Evolutionary conservation across 176 grass and related monocot species (phyloP).

Genomic region (Coix lacrymajobi): DNA sequence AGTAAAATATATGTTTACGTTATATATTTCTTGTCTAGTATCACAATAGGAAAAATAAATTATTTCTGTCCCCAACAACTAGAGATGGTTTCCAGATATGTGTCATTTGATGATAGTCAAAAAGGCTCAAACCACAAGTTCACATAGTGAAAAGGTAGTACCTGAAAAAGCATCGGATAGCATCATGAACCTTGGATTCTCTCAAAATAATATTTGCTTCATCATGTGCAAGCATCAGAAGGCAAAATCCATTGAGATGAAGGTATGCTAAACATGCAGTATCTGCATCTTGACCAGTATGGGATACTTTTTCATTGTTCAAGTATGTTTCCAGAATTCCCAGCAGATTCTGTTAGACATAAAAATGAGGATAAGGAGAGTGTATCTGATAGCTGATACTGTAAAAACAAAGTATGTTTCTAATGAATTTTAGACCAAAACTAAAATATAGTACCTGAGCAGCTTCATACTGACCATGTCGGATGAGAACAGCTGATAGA

Average conservation of each 20-base stretch:
- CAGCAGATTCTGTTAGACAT: slow-evolving; percentile 58
- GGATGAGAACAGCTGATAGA: slow-evolving; percentile 53
- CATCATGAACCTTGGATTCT: slow-evolving; percentile 75
- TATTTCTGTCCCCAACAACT: background rate
- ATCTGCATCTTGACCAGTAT: slow-evolving; percentile 37
- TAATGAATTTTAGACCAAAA: slow-evolving; percentile 15
- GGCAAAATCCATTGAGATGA: slow-evolving; percentile 92
- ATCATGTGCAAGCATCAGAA: slow-evolving; percentile 63
- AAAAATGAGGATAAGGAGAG: slow-evolving; percentile 17
- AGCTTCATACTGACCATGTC: slow-evolving; percentile 80
- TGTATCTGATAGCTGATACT: background rate
- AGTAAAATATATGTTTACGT: background rate
- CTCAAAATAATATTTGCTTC: slow-evolving; percentile 64
- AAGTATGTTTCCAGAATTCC: slow-evolving; percentile 63
- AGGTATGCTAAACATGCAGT: slow-evolving; percentile 49
- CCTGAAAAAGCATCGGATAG: slow-evolving; percentile 90
- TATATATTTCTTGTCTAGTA: background rate
- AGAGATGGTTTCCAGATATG: slow-evolving; percentile 2
- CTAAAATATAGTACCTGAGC: slow-evolving; percentile 56
- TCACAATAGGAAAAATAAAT: slow-evolving; percentile 11
- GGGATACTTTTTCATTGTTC: slow-evolving; percentile 47
- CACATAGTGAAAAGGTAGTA: slow-evolving; percentile 15
- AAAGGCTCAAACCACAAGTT: background rate
- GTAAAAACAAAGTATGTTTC: background rate
- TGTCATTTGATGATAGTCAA: background rate